Conservation (phyloP, 768 basidiomycete genomes). For the Candolleomyces aberdarensis region DNA sequence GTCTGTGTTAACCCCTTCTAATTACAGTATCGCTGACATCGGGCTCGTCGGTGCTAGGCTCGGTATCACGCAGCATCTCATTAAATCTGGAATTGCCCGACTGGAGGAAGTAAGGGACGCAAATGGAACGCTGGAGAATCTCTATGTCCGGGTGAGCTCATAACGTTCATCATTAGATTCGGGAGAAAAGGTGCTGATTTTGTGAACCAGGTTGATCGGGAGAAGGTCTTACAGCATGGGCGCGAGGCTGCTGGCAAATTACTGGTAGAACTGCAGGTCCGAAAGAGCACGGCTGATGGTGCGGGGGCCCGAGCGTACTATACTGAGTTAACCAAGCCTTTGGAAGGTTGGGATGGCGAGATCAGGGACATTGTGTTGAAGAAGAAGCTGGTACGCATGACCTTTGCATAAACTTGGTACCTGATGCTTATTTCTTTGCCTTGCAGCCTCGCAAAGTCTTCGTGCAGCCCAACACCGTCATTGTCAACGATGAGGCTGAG, state of each 20-base stretch:
- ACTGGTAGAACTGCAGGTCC: constrained; percentile 76
- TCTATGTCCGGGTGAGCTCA: constrained; percentile 60
- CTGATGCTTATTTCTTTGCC: not conserved
- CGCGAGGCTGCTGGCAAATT: constrained; percentile 68
- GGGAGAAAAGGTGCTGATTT: not conserved
- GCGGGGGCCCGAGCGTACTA: constrained; percentile 78
- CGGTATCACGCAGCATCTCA: constrained; percentile 80
- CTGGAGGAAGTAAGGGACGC: constrained; percentile 65
- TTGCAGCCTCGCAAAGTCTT: constrained; percentile 78
- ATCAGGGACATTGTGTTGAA: constrained; percentile 73
- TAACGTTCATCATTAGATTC: not conserved
- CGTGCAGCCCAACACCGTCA: constrained; percentile 77
- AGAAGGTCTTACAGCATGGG: constrained; percentile 62
- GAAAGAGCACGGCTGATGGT: constrained; percentile 83
- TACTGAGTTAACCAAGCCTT: constrained; percentile 72
- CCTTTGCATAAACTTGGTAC: not conserved
- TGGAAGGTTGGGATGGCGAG: constrained; percentile 68
- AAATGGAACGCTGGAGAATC: constrained; percentile 59
- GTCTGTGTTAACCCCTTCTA: not conserved
- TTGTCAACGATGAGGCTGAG: constrained; percentile 64
- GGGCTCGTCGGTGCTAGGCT: constrained; percentile 40
- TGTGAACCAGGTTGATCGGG: constrained; percentile 62
- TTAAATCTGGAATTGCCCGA: constrained; percentile 63
- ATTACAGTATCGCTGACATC: constrained; percentile 5
- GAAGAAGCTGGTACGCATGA: constrained; percentile 66